Evolutionary conservation across 305 asterid genomes (phyloP).

Genomic region (Rubia peregrina): DNA sequence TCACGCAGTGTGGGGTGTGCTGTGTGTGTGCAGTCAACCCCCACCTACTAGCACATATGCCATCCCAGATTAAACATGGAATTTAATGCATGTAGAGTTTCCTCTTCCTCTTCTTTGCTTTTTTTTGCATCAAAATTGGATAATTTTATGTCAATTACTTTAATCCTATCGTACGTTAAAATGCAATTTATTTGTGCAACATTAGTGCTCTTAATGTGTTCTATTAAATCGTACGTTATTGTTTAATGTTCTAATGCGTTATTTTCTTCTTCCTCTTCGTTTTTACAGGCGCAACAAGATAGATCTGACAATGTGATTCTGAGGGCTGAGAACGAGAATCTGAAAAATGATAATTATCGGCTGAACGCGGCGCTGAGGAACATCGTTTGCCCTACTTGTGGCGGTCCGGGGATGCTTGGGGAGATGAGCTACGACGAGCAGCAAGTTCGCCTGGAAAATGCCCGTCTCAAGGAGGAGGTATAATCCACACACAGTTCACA

Average conservation of each 20-base stretch:
- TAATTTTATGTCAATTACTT: not conserved
- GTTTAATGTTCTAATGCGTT: not conserved
- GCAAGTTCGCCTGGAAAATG: constrained; percentile 77
- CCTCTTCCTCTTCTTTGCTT: not conserved
- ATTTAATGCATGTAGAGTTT: constrained; percentile 39
- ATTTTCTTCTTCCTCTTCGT: not conserved
- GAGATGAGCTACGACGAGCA: constrained; percentile 90
- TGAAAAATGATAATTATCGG: constrained; percentile 71
- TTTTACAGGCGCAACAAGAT: constrained; percentile 80
- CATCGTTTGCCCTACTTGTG: constrained; percentile 83
- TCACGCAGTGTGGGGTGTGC: constrained; percentile 34
- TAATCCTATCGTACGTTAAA: not conserved
- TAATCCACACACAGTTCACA: not conserved
- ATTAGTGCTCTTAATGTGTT: not conserved
- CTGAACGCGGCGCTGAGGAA: constrained; percentile 68
- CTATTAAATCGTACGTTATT: not conserved
- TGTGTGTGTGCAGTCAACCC: constrained; percentile 64
- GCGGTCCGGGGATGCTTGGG: constrained; percentile 77
- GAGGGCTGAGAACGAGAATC: constrained; percentile 74
- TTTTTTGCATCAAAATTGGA: constrained; percentile 9
- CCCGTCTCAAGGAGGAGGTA: constrained; percentile 92
- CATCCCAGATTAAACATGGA: constrained; percentile 28
- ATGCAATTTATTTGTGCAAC: not conserved
- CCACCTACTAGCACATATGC: constrained; percentile 32
- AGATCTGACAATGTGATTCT: constrained; percentile 62